A percentile compares a stretch with the other conserved stretches of the same genome.
Evolutionary conservation across 192 early-diverging fungal genomes (phyloP).

Genomic region (Spizellomyces punctatus): DNA sequence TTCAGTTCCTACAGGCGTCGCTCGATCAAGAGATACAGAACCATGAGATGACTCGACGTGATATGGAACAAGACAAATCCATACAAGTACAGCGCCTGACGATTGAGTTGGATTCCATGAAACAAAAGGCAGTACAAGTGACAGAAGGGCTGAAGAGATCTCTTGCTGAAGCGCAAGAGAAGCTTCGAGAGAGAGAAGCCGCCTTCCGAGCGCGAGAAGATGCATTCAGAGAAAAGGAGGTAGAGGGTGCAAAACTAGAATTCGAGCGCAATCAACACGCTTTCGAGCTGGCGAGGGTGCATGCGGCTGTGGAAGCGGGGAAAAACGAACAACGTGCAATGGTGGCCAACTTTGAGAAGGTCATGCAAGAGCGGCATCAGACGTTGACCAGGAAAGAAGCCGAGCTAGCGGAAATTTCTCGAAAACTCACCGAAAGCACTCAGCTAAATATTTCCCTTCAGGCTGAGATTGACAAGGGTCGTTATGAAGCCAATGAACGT

Average conservation of each 20-base stretch:
- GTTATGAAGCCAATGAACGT: too few relatives aligned
- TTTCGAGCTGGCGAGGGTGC: constrained; percentile 20
- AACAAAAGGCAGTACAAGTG: constrained; percentile 21
- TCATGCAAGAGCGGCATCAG: constrained; percentile 41
- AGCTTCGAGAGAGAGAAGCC: constrained; percentile 9
- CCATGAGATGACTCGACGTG: background rate
- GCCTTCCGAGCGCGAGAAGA: background rate
- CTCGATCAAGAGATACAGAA: constrained; percentile 9
- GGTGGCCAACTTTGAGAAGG: constrained; percentile 31
- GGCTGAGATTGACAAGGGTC: background rate
- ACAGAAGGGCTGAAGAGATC: constrained; percentile 35
- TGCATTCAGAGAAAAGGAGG: background rate
- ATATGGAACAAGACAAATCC: constrained; percentile 22
- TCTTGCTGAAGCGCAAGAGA: constrained; percentile 24
- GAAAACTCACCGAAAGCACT: constrained; percentile 28
- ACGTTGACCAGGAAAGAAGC: constrained; percentile 34
- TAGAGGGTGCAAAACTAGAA: constrained; percentile 22
- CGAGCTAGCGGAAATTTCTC: constrained; percentile 38
- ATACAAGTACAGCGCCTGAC: constrained; percentile 35
- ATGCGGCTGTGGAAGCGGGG: constrained; percentile 17
- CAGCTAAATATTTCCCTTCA: background rate
- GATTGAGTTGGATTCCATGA: constrained; percentile 29
- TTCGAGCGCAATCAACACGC: constrained; percentile 18
- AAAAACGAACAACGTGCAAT: constrained; percentile 18
- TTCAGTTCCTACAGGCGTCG: background rate